These are phyloP conservation scores for Exophiala aquamarina DNA, from an alignment of 2,329 filamentous ascomycete species.

Conservation along the genomic window DNA sequence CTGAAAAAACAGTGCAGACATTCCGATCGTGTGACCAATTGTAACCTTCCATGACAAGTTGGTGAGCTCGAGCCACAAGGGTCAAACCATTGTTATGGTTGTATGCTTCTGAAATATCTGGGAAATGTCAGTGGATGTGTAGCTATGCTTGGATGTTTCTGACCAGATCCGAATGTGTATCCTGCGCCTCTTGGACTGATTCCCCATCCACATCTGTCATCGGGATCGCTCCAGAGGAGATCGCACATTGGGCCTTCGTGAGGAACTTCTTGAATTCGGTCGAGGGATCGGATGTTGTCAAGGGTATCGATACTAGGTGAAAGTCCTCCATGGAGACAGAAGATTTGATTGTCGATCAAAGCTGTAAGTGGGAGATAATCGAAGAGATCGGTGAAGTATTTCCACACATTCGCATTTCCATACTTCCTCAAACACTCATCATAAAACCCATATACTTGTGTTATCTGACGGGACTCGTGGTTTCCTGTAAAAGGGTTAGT, in stretches of 20 bases:
- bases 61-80: constrained; percentile 91
- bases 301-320: constrained; percentile 95
- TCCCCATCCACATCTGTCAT: constrained; percentile 94
- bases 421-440: constrained; percentile 99
- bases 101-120: constrained; percentile 98
- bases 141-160: constrained; percentile 98
- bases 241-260: constrained; percentile 99
- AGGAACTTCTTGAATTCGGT: constrained; percentile 96
- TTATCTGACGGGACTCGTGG: constrained; percentile 96
- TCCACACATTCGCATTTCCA: constrained; percentile 98
- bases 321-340: constrained; percentile 95
- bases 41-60: constrained; percentile 99
- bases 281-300: constrained; percentile 91
- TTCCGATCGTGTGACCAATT: constrained; percentile 99
- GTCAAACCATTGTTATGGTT: constrained; percentile 99
- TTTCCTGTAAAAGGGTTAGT: too few species aligned
- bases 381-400: constrained; percentile 98
- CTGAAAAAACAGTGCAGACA: constrained; percentile 94
- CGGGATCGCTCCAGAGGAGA: constrained; percentile 94
- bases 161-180: constrained; percentile 97
- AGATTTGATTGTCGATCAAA: constrained; percentile 98
- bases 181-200: constrained; percentile 92
- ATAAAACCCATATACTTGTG: constrained; percentile 98
- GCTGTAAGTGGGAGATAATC: constrained; percentile 97
- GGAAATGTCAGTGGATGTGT: too few species aligned